Evolutionary conservation across 805 yeast genomes (phyloP), one percentile per base, ranked within the genome.

Genomic region (Sugiyamaella marilandica): DNA sequence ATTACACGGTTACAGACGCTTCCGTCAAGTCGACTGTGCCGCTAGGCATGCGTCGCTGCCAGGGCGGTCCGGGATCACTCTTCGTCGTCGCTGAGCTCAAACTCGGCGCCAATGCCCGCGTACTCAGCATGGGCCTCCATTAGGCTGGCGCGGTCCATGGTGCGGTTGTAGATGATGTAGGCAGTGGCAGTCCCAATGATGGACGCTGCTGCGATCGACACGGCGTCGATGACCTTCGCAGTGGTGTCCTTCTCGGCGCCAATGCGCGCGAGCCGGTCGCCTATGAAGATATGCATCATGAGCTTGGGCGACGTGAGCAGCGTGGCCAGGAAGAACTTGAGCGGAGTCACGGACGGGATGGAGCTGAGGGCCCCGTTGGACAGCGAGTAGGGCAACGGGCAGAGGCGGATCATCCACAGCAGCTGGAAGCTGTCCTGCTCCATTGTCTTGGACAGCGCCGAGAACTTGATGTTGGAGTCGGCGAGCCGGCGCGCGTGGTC

Each of bases 311-410:
- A 81, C 1, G 95, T 82, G 33, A 88, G 66, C 0, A 81, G 58
- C 21, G 90, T 84, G 0, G 97, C 96, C 32, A 83, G 63, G 2
- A 83, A 71, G 66, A 85, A 92, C 24, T 82, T 81, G 41, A 68
- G 55, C 1, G 83, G 70, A 0, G 84, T 74, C 10, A 92, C 75
- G 14, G 87, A 85, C 0, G 95, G 96, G 11, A 92, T 79, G 1
- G 95, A 84, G 9, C 96, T 94, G 59, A 94, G 74, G 0, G 96
- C 97, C 2, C 97, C 97, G 63, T 92, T 92, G 0, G 94, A 84
- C 32, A 92, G 72, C 2, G 97, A 89, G 65, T 90, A 94, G 0
- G 98, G 98, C 62, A 92, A 77, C 0, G 99, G 99, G 60, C 97
- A 89, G 53, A 92, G 68, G 51, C 97, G 74, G 29, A 92, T 77